These are phyloP conservation scores for Aspergillus sclerotioniger DNA, from an alignment of 495 filamentous ascomycete species.

Conservation along the genomic window DNA sequence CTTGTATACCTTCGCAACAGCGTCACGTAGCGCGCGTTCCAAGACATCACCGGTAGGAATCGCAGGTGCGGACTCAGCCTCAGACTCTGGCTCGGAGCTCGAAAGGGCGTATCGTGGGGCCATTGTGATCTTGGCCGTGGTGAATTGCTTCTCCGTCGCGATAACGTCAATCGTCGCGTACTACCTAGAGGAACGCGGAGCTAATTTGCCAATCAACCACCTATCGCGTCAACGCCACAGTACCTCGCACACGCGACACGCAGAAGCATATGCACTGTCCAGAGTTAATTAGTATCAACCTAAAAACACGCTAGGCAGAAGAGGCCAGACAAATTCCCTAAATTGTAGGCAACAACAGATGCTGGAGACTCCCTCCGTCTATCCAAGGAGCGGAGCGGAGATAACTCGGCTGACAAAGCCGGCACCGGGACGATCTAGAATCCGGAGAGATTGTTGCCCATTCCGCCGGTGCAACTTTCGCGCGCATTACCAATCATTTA, in stretches of 20 bases:
- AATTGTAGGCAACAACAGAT: too few species aligned
- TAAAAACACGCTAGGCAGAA: too few species aligned
- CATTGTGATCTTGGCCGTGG: constrained; percentile 23
- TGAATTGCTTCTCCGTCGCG: background rate
- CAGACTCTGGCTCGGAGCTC: constrained; percentile 33
- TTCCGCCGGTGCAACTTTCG: too few species aligned
- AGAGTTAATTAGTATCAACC: too few species aligned
- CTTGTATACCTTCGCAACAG: constrained; percentile 57
- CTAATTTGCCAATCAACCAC: background rate
- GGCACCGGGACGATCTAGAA: background rate
- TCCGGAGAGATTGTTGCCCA: too few species aligned
- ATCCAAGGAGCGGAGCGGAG: background rate
- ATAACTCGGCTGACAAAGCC: constrained; percentile 18
- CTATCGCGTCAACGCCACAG: too few species aligned
- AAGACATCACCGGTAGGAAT: constrained; percentile 37
- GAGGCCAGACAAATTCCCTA: too few species aligned
- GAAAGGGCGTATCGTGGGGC: constrained; percentile 34
- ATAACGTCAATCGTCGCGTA: background rate
- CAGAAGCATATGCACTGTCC: too few species aligned
- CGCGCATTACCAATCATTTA: background rate
- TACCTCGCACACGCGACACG: too few species aligned
- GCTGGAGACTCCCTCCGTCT: too few species aligned
- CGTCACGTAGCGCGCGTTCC: constrained; percentile 57
- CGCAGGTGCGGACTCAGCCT: constrained; percentile 26
- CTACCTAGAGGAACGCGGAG: background rate